Evolutionary conservation across 129 eudicot species (phyloP), one percentile per base, ranked within the genome.

Genomic region (Escallonia herrerae): DNA sequence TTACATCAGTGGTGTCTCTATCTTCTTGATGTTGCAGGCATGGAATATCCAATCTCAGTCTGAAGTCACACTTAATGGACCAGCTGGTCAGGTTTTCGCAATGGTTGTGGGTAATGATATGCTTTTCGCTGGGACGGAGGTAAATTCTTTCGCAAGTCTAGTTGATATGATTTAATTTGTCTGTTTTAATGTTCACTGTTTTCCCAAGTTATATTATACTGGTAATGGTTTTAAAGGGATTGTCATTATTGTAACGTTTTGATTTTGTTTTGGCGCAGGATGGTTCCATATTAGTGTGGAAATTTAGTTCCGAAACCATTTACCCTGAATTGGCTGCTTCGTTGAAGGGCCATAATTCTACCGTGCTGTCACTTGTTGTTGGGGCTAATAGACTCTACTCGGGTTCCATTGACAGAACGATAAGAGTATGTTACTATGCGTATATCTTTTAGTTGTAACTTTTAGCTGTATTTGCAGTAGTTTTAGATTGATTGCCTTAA

Each of bases 71-170:
- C 85, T 90, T 15, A 61, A 40, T 77, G 87, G 65, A 54, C 72
- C 67, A 3, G 82, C 43, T 74, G 97, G 87, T 6, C 76, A 56
- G 70, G 93, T 87, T 39, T 57, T 72, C 53, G 64, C 93, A 40
- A 60, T 90, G 68, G 79, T 65, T 60, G 77, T 73, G 72, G 75
- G 58, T 44, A 58, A 80, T 65, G 82, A 81, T 72, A 63, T 67
- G 74, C 74, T 90, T 22, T 82, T 84, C 58, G 90, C 87, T 37
- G 97, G 95, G 63, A 53, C 65, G 54, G 84, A 90, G 83, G 96
- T 79, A 82, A 56, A 53, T 15, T 22, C 11, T 42, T 67, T 44
- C 37, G 15, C 9, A 7, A 5, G 22, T 44, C 12, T 53, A 52
- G 50, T 54, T n/a, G 4, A 45, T 42, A 42, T 60, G 9, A 39